phyloP scores from a whole-genome alignment of 164 flowering plant species.

The Taxillus chinensis region DNA sequence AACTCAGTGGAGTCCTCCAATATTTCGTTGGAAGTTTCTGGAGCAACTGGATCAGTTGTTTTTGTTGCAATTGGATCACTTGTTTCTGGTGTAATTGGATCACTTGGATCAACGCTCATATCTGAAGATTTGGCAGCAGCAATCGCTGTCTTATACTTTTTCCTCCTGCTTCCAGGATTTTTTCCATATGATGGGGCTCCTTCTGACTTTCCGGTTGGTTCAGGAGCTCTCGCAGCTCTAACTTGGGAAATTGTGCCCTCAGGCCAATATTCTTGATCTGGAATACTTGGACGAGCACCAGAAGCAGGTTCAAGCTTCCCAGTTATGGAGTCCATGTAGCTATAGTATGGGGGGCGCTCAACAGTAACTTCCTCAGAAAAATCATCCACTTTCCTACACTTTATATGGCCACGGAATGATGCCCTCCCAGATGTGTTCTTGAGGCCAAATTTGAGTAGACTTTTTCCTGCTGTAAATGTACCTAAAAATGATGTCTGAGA shows the following conservation, averaged over 20 bases:
- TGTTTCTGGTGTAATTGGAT: constrained; percentile 23
- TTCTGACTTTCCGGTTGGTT: constrained; percentile 57
- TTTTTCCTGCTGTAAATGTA: background rate
- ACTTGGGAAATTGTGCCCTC: constrained; percentile 85
- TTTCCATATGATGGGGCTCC: constrained; percentile 76
- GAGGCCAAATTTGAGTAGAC: background rate
- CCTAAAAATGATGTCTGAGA: background rate
- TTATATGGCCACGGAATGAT: background rate
- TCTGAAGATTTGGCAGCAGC: constrained; percentile 35
- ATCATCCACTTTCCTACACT: background rate
- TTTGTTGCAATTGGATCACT: constrained; percentile 28
- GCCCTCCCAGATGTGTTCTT: background rate
- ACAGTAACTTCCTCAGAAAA: background rate
- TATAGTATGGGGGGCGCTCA: background rate
- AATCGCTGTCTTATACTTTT: constrained; percentile 39
- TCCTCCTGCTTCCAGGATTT: constrained; percentile 90
- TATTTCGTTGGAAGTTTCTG: constrained; percentile 28
- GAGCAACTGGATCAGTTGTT: background rate
- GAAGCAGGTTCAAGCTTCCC: constrained; percentile 76
- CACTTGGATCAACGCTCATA: constrained; percentile 24
- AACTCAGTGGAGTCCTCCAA: constrained; percentile 42
- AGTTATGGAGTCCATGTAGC: background rate
- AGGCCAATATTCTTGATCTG: constrained; percentile 80
- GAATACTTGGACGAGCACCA: constrained; percentile 90
- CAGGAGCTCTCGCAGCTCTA: constrained; percentile 87